Conservation (phyloP, 2,329 filamentous ascomycete species). For the Graphilbum ipis-grandicollis region DNA sequence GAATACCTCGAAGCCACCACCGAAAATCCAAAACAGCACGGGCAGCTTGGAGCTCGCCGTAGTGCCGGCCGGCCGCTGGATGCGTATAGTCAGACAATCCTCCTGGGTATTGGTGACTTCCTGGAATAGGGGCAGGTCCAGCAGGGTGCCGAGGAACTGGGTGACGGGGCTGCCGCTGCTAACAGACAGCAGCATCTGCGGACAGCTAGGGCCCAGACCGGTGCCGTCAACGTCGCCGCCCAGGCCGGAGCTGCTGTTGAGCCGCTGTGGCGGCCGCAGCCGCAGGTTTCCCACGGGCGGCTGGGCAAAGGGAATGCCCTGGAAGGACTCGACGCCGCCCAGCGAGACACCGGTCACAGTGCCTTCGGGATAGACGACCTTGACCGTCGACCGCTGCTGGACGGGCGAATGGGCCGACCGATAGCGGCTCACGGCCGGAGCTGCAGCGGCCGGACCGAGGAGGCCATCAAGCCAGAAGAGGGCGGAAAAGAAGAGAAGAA, state of each 20-base stretch:
- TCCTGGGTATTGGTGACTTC: conserved; percentile 35
- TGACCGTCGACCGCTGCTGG: neutral
- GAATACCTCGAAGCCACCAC: conserved; percentile 39
- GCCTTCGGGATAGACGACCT: conserved; percentile 7
- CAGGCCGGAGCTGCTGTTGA: conserved; percentile 39
- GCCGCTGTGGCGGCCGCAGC: conserved; percentile 48
- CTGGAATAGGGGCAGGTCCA: conserved; percentile 41
- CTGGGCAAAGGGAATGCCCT: conserved; percentile 59
- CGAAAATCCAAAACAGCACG: conserved; percentile 55
- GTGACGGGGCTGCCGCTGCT: conserved; percentile 23
- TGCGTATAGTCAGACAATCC: conserved; percentile 45
- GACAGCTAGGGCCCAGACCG: conserved; percentile 42
- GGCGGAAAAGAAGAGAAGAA: too few relatives aligned
- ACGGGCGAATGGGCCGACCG: neutral
- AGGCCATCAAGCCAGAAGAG: too few relatives aligned
- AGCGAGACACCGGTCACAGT: conserved; percentile 1
- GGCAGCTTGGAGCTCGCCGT: conserved; percentile 38
- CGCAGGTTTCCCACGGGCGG: conserved; percentile 49
- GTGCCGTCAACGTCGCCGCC: conserved; percentile 47
- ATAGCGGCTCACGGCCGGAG: neutral
- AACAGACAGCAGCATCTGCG: conserved; percentile 49
- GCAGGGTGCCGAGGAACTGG: conserved; percentile 28
- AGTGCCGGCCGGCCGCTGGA: conserved; percentile 41
- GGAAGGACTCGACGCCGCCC: conserved; percentile 47
- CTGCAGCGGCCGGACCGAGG: too few relatives aligned